A percentile compares a stretch with the other conserved stretches of the same genome.
Evolutionary conservation across 768 basidiomycete species (phyloP).

Genomic region (Serpula lacrymans): DNA sequence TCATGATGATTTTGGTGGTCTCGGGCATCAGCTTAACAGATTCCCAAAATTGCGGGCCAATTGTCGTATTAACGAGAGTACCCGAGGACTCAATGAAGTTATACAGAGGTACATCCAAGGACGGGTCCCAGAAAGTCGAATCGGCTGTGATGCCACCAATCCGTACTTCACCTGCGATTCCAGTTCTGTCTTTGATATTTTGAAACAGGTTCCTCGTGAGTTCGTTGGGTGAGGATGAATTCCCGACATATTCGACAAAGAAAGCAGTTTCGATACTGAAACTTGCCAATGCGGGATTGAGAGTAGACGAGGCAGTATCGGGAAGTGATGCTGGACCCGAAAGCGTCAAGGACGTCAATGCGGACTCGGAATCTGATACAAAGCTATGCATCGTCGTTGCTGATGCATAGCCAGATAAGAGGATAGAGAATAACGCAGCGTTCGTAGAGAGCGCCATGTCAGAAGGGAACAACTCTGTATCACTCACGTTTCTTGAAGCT

Average conservation of each 20-base stretch:
- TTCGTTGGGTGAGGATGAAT: constrained; percentile 38
- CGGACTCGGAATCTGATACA: constrained; percentile 2
- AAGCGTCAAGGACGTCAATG: constrained; percentile 28
- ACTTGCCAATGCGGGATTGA: constrained; percentile 45
- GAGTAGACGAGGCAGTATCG: constrained; percentile 37
- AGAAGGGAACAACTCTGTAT: neutral
- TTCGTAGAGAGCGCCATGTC: neutral
- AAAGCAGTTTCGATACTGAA: constrained; percentile 57
- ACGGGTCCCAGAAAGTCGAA: constrained; percentile 46
- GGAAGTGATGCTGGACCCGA: constrained; percentile 41
- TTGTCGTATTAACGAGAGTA: constrained; percentile 46
- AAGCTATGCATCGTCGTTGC: constrained; percentile 10
- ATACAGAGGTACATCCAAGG: constrained; percentile 24
- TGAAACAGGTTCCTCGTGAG: constrained; percentile 43
- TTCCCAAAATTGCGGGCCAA: constrained; percentile 49
- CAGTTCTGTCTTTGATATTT: constrained; percentile 43
- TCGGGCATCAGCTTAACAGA: constrained; percentile 40
- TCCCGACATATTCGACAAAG: constrained; percentile 49
- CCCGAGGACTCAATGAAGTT: constrained; percentile 45
- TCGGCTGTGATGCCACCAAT: constrained; percentile 56
- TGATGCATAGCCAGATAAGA: constrained; percentile 2
- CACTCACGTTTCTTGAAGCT: neutral
- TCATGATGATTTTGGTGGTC: constrained; percentile 46
- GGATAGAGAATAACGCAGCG: constrained; percentile 8
- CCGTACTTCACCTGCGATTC: constrained; percentile 42